Evolutionary conservation across 345 rosid species (phyloP).

Genomic region (Salix dunnii): DNA sequence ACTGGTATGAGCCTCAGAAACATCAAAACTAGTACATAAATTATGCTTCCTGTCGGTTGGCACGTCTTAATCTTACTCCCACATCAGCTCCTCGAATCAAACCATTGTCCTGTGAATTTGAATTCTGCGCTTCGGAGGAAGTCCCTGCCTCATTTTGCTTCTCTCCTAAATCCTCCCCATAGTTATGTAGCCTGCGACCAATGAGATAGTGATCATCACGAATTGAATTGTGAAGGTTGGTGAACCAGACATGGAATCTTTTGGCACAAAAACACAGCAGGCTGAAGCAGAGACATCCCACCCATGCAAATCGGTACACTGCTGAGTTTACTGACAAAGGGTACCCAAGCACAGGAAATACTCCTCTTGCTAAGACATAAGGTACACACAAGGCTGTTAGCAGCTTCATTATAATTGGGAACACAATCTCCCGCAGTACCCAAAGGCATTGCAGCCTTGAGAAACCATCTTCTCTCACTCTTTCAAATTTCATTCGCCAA

Average conservation of each 20-base stretch:
- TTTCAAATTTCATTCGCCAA: slow-evolving; percentile 88
- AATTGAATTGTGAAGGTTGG: slow-evolving; percentile 97
- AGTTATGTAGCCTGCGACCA: slow-evolving; percentile 94
- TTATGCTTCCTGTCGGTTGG: slow-evolving; percentile 35
- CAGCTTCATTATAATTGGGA: slow-evolving; percentile 90
- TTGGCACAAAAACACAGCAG: slow-evolving; percentile 72
- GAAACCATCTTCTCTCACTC: slow-evolving; percentile 95
- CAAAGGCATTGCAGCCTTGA: slow-evolving; percentile 88
- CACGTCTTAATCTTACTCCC: slow-evolving; percentile 62
- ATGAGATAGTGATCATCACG: slow-evolving; percentile 92
- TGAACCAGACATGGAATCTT: slow-evolving; percentile 90
- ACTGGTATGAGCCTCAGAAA: neutral
- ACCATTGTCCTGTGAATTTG: slow-evolving; percentile 21
- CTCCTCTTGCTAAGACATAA: slow-evolving; percentile 84
- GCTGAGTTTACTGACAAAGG: slow-evolving; percentile 90
- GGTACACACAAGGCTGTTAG: slow-evolving; percentile 94
- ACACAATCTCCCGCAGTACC: slow-evolving; percentile 87
- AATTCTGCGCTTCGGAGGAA: slow-evolving; percentile 22
- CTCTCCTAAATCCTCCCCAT: slow-evolving; percentile 47
- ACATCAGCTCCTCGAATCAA: slow-evolving; percentile 49
- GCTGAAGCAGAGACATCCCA: slow-evolving; percentile 85
- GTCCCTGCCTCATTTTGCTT: slow-evolving; percentile 27
- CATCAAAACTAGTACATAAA: neutral
- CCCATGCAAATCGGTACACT: slow-evolving; percentile 94
- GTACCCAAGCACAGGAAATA: slow-evolving; percentile 87